These are phyloP conservation scores for Pterocarpus santalinus DNA, from an alignment of 306 rosid genomes.

Conservation along the genomic window DNA sequence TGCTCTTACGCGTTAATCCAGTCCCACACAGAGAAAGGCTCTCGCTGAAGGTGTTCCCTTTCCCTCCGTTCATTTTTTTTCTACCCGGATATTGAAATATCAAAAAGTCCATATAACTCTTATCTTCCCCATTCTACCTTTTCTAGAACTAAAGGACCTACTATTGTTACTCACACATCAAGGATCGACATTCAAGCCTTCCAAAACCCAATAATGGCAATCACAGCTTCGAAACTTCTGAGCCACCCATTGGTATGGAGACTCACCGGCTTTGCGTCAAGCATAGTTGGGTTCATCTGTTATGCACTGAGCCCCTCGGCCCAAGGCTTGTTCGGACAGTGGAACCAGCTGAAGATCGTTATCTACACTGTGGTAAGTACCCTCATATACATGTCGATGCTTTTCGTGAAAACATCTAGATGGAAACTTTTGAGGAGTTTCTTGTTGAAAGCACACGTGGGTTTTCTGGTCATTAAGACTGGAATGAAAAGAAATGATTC, in stretches of 20 bases:
- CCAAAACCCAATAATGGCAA: background rate
- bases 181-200: background rate
- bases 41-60: too few species aligned
- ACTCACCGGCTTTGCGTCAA: conserved; percentile 1
- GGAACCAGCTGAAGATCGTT: conserved; percentile 16
- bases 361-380: background rate
- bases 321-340: conserved; percentile 1
- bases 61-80: background rate
- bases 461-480: background rate
- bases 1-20: too few species aligned
- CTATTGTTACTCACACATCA: background rate
- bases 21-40: too few species aligned
- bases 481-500: too few species aligned
- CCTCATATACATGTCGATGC: background rate
- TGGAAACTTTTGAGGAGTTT: background rate
- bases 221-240: background rate
- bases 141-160: background rate
- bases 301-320: conserved; percentile 10
- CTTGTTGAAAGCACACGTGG: conserved; percentile 16
- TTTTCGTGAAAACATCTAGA: background rate
- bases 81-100: too few species aligned
- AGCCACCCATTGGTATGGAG: conserved; percentile 25
- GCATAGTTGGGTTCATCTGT: background rate
- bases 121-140: too few species aligned
- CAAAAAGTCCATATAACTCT: too few species aligned